Evolutionary conservation across 2,329 filamentous ascomycete genomes (phyloP).

Genomic region (Ploettnerulaceae sp.): DNA sequence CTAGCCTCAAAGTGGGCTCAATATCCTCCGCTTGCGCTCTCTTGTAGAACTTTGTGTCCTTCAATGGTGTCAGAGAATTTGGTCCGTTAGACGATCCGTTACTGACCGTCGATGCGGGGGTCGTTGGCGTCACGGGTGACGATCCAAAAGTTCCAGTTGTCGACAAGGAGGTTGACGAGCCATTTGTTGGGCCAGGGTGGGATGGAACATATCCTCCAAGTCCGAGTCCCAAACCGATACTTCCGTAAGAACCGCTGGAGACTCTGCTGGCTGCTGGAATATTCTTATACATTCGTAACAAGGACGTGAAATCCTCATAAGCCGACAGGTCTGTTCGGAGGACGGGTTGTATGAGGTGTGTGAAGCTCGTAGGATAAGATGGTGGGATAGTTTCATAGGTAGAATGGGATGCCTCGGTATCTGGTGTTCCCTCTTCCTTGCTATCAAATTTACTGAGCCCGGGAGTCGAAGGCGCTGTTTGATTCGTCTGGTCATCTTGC

Average conservation of each 20-base stretch:
- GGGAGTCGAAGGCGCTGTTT: slow-evolving; percentile 72
- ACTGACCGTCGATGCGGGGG: slow-evolving; percentile 49
- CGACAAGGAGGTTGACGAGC: slow-evolving; percentile 55
- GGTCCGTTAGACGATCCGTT: slow-evolving; percentile 37
- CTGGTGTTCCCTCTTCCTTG: slow-evolving; percentile 42
- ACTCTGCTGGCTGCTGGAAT: slow-evolving; percentile 53
- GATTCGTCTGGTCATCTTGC: slow-evolving; percentile 65
- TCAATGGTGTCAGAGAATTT: slow-evolving; percentile 57
- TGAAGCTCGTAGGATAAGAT: slow-evolving; percentile 65
- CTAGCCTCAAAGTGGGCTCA: slow-evolving; percentile 86
- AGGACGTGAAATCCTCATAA: slow-evolving; percentile 78
- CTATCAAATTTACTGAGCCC: slow-evolving; percentile 65
- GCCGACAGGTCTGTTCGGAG: slow-evolving; percentile 75
- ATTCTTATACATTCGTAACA: slow-evolving; percentile 65
- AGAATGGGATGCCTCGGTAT: slow-evolving; percentile 31
- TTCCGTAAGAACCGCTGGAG: slow-evolving; percentile 66
- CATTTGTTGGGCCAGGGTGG: slow-evolving; percentile 48
- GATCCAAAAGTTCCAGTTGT: slow-evolving; percentile 46
- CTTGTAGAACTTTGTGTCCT: slow-evolving; percentile 94
- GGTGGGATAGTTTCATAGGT: slow-evolving; percentile 45
- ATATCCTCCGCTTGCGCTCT: slow-evolving; percentile 84
- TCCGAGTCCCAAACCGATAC: slow-evolving; percentile 43
- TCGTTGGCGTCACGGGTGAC: slow-evolving; percentile 55
- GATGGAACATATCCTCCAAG: slow-evolving; percentile 43
- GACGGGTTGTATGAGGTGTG: slow-evolving; percentile 76